Base-by-base conservation (phyloP, 2,329 filamentous ascomycete genomes). In the Xylariaceae sp. region DNA sequence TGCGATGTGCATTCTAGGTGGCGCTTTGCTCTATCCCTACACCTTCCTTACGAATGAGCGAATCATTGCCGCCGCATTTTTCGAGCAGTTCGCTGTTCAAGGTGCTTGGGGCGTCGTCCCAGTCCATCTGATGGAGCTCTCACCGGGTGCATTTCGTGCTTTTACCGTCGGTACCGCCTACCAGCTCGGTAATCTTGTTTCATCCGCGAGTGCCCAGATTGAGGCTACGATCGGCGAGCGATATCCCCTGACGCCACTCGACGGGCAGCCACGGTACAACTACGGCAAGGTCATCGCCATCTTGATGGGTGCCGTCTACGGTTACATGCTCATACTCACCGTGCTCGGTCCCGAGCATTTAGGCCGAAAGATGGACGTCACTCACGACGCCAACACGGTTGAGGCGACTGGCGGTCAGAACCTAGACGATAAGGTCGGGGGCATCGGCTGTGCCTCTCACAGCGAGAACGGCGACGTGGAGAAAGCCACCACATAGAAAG, bases 271-370 rank as follows among this genome's bases (percentile, higher is more conserved):
- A 23, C 64, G 85, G 3, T 88, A 85, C 64, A 70, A 88, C 48
- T 94, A 94, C 55, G 88, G 88, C 32, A 83, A 83, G 56, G 88
- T 94, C 8, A 92, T 95, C 53, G 88, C 84, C 61, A 93, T 94
- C 60, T 95, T 95, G 67, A 90, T 95, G 86, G 90, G 76, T 1
- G 89, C 85, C 55, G 88, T 94, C 1, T 95, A 78, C 55, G 75
- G 60, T 21, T 83, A 80, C 48, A 71, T 79, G n/a, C 73, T 83
- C 29, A 1, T 80, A 5, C 61, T 88, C 44, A 83, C 83, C 0
- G 64, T 87, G 8, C 35, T 87, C 3, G 85, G 85, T 0, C 77
- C 77, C 1, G 77, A 80, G 65, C 70, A 76, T 47, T 58, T 79
- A 42, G 62, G 67, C 25, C 68, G 72, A 52, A 74, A 69, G 52